Base-by-base conservation (phyloP, 257 asterid species). In the Thymus quinquecostatus region DNA sequence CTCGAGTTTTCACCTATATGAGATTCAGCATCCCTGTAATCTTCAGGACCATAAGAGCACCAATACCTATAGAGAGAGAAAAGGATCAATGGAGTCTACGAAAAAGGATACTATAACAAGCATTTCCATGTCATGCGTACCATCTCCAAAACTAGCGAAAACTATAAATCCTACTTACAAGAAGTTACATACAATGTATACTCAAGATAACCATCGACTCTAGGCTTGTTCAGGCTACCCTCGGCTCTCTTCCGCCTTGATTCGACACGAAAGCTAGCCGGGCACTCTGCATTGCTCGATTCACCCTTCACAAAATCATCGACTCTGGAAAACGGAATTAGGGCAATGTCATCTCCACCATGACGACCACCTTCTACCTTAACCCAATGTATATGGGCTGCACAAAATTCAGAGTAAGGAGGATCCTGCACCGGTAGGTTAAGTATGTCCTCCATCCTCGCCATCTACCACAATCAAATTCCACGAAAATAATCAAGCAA, bases 31-130 rank as follows among this genome's bases (percentile, higher is more conserved):
- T 79, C 90, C 66, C 86, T 61, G 80, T 78, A 82, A 76, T 82
- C 86, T 72, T 85, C 90, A 33, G 90, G 90, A 43, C 90, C 90
- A 58, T 82, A 85, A 36, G 90, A 82, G 66, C 90, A 82, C 87
- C 87, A 82, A 60, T 85, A 82, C 74, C 90, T 82, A 72, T 32
- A 80, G 13, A 12, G 12, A 36, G 2, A 34, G 2, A 7, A 64
- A 21, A 12, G 45, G 51, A 51, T 36, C 32, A 60, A 60, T 10
- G 1, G 7, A 36, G 13, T 3, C 65, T 1, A 13, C 65, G 2
- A 36, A 45, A 36, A 57, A n/a, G 5, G 13, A 54, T 36, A 65
- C 53, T 47, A 62, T 3, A 66, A 12, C 1, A 7, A 1, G 58
- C 56, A 74, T 66, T 33, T 54, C 72, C 57, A 60, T 55, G 36